Base-by-base conservation (phyloP, 371 early-diverging fungal species). In the Mucor piriformis region DNA sequence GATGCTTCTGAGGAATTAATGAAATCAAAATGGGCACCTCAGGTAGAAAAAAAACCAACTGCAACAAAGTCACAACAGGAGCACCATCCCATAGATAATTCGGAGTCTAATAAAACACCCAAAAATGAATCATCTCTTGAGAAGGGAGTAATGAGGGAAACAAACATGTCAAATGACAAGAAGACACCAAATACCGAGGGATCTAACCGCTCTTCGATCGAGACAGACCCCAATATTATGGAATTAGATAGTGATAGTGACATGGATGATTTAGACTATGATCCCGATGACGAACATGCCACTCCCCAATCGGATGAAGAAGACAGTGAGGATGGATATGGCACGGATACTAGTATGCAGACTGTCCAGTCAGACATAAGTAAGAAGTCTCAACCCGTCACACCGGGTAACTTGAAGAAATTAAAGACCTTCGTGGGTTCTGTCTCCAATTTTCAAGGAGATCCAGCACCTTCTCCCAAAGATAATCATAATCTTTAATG, bases 181-280 rank as follows among this genome's bases (percentile, higher is more conserved):
- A n/a, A n/a, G n/a, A n/a, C n/a, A n/a, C n/a, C n/a, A n/a, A n/a
- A n/a, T n/a, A n/a, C n/a, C n/a, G n/a, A n/a, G n/a, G n/a, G n/a
- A n/a, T n/a, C n/a, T n/a, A n/a, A n/a, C n/a, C n/a, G n/a, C n/a
- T n/a, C n/a, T n/a, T n/a, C 12, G 20, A 63, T 13, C 12, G 57
- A 49, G 13, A 63, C 58, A 40, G 34, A 50, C 11, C 53, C 29
- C n/a, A n/a, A n/a, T n/a, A n/a, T n/a, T n/a, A n/a, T n/a, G n/a
- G n/a, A 42, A 20, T 5, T 42, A 0, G 3, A 20, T n/a, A 7
- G 8, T 5, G n/a, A n/a, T 20, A 42, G 20, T n/a, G n/a, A 42
- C 6, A 42, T 42, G 43, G 25, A 46, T 3, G 25, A 25, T 24
- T 8, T 8, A 0, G 2, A 25, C 47, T 43, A 43, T 43, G 18